Percentiles rank a stretch among this genome's conserved stretches.
These are phyloP conservation scores for Astrothelium subdiscretum DNA, from an alignment of 495 filamentous ascomycete species.

Conservation along the genomic window DNA sequence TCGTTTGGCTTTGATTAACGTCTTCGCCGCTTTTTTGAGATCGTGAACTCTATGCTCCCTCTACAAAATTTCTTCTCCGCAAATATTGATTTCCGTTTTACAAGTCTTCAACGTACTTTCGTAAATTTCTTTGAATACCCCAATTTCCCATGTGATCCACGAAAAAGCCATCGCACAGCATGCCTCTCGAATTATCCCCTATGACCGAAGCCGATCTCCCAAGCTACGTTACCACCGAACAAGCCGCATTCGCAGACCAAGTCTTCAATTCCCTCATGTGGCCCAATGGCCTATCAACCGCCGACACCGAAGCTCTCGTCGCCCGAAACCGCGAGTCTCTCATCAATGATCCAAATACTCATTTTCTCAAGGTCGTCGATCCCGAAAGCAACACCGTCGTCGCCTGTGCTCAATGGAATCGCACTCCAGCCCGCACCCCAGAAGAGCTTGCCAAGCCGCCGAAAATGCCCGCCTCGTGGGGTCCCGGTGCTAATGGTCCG, in stretches of 20 bases:
- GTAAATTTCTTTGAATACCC: too few species aligned
- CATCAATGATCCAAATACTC: slow-evolving; percentile 7
- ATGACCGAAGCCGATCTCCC: slow-evolving; percentile 4
- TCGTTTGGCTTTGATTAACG: not conserved
- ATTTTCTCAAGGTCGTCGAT: slow-evolving; percentile 10
- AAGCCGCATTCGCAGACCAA: slow-evolving; percentile 12
- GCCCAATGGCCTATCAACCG: slow-evolving; percentile 7
- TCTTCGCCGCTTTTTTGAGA: not conserved
- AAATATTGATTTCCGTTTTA: too few species aligned
- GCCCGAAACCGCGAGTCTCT: not conserved
- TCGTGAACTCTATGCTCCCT: not conserved
- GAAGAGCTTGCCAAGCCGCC: not conserved
- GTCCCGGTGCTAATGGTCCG: slow-evolving; percentile 7
- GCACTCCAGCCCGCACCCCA: not conserved
- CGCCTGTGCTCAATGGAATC: slow-evolving; percentile 6
- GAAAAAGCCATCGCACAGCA: not conserved
- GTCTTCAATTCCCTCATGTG: slow-evolving; percentile 8
- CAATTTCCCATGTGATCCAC: too few species aligned
- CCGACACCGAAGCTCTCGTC: not conserved
- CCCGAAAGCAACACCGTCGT: slow-evolving; percentile 3
- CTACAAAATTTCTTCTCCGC: too few species aligned
- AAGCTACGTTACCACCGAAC: slow-evolving; percentile 8
- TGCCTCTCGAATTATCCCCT: slow-evolving; percentile 3
- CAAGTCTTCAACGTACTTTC: too few species aligned
- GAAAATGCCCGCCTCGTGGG: slow-evolving; percentile 2